These are phyloP conservation scores for Zymoseptoria tritici DNA, from an alignment of 2,329 filamentous ascomycete genomes.

Conservation along the genomic window DNA sequence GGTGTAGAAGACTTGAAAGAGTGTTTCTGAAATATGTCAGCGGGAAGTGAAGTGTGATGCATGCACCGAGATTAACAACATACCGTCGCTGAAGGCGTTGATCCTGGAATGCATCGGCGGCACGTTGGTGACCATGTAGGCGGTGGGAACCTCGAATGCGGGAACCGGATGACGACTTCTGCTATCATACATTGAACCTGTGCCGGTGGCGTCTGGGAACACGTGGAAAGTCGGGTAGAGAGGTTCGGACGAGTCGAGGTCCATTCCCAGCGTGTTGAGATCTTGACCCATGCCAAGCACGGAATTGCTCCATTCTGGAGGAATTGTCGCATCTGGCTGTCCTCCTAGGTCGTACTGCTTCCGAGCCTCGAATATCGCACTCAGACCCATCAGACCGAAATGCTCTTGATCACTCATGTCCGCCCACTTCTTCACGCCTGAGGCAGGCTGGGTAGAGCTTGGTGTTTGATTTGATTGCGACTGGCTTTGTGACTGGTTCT, in stretches of 20 bases:
- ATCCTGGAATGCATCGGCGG: constrained; percentile 46
- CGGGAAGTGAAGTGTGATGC: neutral
- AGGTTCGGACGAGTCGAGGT: constrained; percentile 48
- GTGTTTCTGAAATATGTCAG: constrained; percentile 45
- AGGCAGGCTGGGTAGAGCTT: constrained; percentile 19
- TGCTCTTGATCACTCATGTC: constrained; percentile 55
- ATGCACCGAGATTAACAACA: neutral
- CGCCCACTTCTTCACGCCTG: constrained; percentile 37
- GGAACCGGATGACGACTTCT: constrained; percentile 50
- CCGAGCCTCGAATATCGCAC: constrained; percentile 40
- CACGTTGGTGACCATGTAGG: constrained; percentile 60
- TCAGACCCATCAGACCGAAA: constrained; percentile 53
- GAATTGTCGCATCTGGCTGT: constrained; percentile 25
- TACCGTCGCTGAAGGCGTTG: constrained; percentile 30
- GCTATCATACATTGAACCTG: constrained; percentile 36
- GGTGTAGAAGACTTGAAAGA: constrained; percentile 65
- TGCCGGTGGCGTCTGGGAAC: constrained; percentile 43
- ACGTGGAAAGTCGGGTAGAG: constrained; percentile 58
- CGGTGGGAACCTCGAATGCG: constrained; percentile 55
- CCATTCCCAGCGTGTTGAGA: constrained; percentile 55
- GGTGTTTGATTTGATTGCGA: constrained; percentile 3
- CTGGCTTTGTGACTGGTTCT: constrained; percentile 7
- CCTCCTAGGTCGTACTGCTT: constrained; percentile 20
- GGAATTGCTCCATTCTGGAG: constrained; percentile 21
- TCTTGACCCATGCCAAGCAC: constrained; percentile 54